phyloP scores from a whole-genome alignment of 805 yeast species.

The Lipomyces chichibuensis region DNA sequence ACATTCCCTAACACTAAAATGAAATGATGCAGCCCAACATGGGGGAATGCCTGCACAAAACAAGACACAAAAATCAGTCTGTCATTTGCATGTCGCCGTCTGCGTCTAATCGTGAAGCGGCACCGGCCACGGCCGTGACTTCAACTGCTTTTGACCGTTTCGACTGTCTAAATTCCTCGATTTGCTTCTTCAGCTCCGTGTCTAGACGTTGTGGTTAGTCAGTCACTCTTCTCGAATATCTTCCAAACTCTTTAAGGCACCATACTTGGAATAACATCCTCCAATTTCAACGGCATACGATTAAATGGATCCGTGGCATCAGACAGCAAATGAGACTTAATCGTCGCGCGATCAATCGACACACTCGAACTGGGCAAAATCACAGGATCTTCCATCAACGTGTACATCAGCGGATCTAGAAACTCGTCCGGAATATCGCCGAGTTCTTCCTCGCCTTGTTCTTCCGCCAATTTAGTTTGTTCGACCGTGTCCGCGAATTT shows the following conservation, averaged over 20 bases:
- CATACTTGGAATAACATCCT: constrained; percentile 79
- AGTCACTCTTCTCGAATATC: background rate
- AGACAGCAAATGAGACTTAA: constrained; percentile 88
- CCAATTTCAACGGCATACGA: constrained; percentile 84
- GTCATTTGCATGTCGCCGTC: constrained; percentile 22
- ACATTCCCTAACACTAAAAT: background rate
- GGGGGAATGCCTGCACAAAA: too few relatives aligned
- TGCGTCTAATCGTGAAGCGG: constrained; percentile 10
- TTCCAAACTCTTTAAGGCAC: background rate
- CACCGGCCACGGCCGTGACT: constrained; percentile 2
- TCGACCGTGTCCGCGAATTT: constrained; percentile 71
- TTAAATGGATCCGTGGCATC: constrained; percentile 98
- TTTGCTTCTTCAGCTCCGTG: constrained; percentile 61
- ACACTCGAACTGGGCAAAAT: constrained; percentile 85
- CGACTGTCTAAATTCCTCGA: constrained; percentile 56
- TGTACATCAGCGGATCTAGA: constrained; percentile 94
- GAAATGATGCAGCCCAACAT: background rate
- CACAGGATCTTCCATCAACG: constrained; percentile 95
- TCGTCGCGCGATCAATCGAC: constrained; percentile 85
- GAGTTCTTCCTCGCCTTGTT: constrained; percentile 62
- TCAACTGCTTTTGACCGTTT: constrained; percentile 10
- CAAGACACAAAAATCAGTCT: background rate
- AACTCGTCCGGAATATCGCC: constrained; percentile 97
- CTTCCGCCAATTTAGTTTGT: constrained; percentile 50
- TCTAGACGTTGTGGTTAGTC: background rate